Evolutionary conservation across 75 land plant genomes (phyloP).

Genomic region (Sequoia sempervirens): DNA sequence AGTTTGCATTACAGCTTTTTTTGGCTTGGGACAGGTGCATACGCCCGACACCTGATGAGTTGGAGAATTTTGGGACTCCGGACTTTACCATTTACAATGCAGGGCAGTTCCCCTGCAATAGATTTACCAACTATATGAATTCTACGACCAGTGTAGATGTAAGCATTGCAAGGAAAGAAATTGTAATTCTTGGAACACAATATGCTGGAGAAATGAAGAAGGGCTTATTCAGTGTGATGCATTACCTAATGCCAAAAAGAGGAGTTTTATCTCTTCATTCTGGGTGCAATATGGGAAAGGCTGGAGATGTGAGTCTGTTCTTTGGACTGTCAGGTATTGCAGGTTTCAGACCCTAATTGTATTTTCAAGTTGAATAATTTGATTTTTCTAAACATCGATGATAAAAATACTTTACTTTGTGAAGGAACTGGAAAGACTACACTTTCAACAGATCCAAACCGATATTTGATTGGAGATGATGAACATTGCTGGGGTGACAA

Average conservation of each 20-base stretch:
- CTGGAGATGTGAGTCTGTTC: constrained; percentile 51
- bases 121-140: constrained; percentile 48
- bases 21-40: constrained; percentile 38
- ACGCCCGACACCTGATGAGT: constrained; percentile 54
- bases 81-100: constrained; percentile 55
- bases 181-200: constrained; percentile 49
- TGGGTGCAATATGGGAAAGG: constrained; percentile 54
- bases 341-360: background rate
- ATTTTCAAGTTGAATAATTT: background rate
- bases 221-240: constrained; percentile 54
- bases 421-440: constrained; percentile 52
- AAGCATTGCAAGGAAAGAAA: constrained; percentile 38
- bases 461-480: constrained; percentile 46
- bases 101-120: constrained; percentile 47
- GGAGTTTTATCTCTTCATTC: constrained; percentile 47
- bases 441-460: constrained; percentile 44
- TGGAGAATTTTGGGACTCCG: constrained; percentile 46
- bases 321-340: constrained; percentile 49
- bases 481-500: constrained; percentile 52
- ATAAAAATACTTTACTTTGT: background rate
- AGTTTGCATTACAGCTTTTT: background rate
- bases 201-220: constrained; percentile 60
- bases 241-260: constrained; percentile 50
- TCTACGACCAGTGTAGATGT: constrained; percentile 44
- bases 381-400: background rate